A percentile compares a stretch with the other conserved stretches of the same genome.
phyloP scores from a whole-genome alignment of 345 rosid species.

The Noccaea bulbosa region DNA sequence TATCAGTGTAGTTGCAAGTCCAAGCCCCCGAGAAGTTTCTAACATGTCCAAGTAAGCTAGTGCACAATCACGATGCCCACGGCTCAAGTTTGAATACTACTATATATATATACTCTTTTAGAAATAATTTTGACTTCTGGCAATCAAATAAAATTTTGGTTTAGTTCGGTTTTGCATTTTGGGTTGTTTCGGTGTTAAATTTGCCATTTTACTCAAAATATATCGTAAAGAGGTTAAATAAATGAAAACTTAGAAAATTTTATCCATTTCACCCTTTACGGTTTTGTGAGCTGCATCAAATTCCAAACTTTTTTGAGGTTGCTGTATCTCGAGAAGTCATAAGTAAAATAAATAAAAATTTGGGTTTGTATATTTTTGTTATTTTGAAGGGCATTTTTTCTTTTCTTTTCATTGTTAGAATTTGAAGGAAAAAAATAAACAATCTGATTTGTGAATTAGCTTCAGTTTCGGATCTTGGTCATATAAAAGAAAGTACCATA shows the following conservation, averaged over 20 bases:
- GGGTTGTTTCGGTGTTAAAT: too few species aligned
- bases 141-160: background rate
- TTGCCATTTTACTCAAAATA: too few species aligned
- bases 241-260: background rate
- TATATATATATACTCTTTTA: too few species aligned
- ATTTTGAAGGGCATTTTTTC: too few species aligned
- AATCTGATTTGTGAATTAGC: background rate
- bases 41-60: constrained; percentile 8
- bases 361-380: too few species aligned
- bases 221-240: background rate
- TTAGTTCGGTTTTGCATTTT: background rate
- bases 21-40: background rate
- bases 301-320: background rate
- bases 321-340: too few species aligned
- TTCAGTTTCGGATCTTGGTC: background rate
- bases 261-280: background rate
- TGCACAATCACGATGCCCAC: background rate
- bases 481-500: background rate
- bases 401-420: too few species aligned
- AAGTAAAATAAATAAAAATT: too few species aligned
- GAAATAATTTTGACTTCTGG: constrained; percentile 1
- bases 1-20: constrained; percentile 1
- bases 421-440: too few species aligned
- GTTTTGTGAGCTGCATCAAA: background rate
- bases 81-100: background rate